Percentiles rank a stretch among this genome's conserved stretches.
These are phyloP conservation scores for Pinus albicaulis DNA, from an alignment of 75 land plant species.

Conservation along the genomic window DNA sequence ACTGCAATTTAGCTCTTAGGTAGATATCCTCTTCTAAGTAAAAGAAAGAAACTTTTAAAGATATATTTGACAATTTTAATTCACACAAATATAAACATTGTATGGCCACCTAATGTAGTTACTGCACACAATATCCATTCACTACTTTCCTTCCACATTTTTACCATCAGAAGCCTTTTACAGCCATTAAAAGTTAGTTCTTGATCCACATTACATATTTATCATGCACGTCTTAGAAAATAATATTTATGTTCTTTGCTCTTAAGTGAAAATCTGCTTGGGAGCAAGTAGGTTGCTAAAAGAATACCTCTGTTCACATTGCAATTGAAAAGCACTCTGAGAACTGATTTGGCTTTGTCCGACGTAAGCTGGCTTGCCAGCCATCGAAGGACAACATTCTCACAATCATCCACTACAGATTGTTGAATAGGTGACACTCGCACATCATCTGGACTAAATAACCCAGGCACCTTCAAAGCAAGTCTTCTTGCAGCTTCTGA, in stretches of 20 bases:
- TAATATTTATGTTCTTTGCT: neutral
- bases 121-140: neutral
- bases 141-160: neutral
- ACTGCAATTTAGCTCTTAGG: too few relatives aligned
- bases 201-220: neutral
- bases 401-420: slow-evolving; percentile 57
- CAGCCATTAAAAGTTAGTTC: neutral
- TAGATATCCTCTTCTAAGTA: neutral
- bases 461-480: slow-evolving; percentile 27
- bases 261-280: neutral
- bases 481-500: slow-evolving; percentile 63
- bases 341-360: slow-evolving; percentile 46
- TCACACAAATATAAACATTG: neutral
- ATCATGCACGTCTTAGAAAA: neutral
- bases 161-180: neutral
- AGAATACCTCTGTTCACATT: slow-evolving; percentile 75
- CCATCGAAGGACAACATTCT: slow-evolving; percentile 78
- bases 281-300: neutral
- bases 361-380: slow-evolving; percentile 66
- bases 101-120: neutral
- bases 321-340: slow-evolving; percentile 80
- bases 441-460: slow-evolving; percentile 12
- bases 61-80: neutral
- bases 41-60: neutral
- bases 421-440: slow-evolving; percentile 25